Percentiles rank a stretch among this genome's conserved stretches.
phyloP scores from a whole-genome alignment of 1,139 yeast species.

The Ashbya aceris region DNA sequence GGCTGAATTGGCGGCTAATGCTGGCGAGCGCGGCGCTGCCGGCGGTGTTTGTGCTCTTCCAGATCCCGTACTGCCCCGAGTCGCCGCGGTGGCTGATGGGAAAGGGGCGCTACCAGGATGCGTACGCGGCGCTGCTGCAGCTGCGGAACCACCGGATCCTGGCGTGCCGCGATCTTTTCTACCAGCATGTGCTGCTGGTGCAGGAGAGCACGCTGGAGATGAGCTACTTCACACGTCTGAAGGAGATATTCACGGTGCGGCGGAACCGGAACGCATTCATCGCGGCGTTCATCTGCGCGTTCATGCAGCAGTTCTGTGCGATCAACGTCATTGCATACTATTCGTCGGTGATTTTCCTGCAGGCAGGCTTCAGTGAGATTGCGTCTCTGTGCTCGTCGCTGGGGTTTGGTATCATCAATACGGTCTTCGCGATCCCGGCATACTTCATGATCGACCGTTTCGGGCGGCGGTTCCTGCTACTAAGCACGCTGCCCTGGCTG shows the following conservation, averaged over 20 bases:
- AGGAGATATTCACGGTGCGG: conserved; percentile 55
- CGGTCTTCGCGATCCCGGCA: conserved; percentile 77
- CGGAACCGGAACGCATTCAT: conserved; percentile 77
- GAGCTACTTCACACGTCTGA: conserved; percentile 44
- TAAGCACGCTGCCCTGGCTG: conserved; percentile 72
- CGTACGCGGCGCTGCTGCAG: conserved; percentile 41
- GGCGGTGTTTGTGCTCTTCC: conserved; percentile 56
- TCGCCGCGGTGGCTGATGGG: conserved; percentile 78
- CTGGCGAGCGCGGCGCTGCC: conserved; percentile 71
- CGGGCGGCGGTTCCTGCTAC: conserved; percentile 65
- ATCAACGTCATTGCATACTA: conserved; percentile 82
- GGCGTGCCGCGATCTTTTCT: conserved; percentile 71
- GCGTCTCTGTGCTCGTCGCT: conserved; percentile 68
- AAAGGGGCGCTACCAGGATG: conserved; percentile 48
- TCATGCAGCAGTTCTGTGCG: conserved; percentile 91
- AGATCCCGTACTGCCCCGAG: conserved; percentile 66
- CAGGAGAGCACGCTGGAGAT: conserved; percentile 55
- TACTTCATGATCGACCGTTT: conserved; percentile 70
- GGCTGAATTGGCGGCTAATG: conserved; percentile 74
- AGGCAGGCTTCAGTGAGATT: conserved; percentile 54
- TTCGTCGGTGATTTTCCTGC: conserved; percentile 61
- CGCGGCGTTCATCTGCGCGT: conserved; percentile 77
- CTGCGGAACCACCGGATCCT: conserved; percentile 46
- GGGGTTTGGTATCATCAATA: conserved; percentile 80
- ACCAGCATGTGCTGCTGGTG: conserved; percentile 54